Evolutionary conservation across 2,329 filamentous ascomycete species (phyloP).

Genomic region (Penicillium sp.): DNA sequence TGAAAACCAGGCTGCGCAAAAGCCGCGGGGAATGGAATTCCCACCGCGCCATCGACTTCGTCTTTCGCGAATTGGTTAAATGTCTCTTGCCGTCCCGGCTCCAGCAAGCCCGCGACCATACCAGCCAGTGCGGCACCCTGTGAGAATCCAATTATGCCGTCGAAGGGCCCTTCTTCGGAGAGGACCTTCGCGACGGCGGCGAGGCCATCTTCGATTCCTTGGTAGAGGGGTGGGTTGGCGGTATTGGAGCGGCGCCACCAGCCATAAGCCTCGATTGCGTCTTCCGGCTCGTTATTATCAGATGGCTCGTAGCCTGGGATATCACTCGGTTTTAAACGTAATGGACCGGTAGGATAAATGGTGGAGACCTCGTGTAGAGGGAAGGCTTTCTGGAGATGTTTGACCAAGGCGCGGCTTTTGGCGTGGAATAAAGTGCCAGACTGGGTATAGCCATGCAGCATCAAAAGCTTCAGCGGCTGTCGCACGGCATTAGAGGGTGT

Average conservation of each 20-base stretch:
- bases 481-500: conserved; percentile 12
- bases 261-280: conserved; percentile 63
- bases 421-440: conserved; percentile 76
- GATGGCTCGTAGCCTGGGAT: conserved; percentile 61
- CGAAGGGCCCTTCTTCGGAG: conserved; percentile 59
- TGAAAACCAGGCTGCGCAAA: conserved; percentile 38
- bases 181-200: conserved; percentile 57
- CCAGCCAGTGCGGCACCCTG: conserved; percentile 70
- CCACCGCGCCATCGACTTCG: conserved; percentile 15
- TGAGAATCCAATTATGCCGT: conserved; percentile 75
- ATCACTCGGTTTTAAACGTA: conserved; percentile 57
- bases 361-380: conserved; percentile 55
- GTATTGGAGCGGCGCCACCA: conserved; percentile 70
- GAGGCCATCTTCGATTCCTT: conserved; percentile 64
- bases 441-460: conserved; percentile 87
- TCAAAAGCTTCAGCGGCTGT: conserved; percentile 57
- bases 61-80: conserved; percentile 42
- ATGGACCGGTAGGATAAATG: conserved; percentile 64
- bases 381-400: conserved; percentile 70
- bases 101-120: conserved; percentile 67
- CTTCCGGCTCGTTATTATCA: conserved; percentile 41
- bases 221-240: conserved; percentile 59
- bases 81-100: conserved; percentile 45
- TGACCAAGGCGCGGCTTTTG: conserved; percentile 83
- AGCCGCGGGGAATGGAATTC: conserved; percentile 49